phyloP scores from a whole-genome alignment of 148 eudicot species.

The Mesembryanthemum crystallinum region DNA sequence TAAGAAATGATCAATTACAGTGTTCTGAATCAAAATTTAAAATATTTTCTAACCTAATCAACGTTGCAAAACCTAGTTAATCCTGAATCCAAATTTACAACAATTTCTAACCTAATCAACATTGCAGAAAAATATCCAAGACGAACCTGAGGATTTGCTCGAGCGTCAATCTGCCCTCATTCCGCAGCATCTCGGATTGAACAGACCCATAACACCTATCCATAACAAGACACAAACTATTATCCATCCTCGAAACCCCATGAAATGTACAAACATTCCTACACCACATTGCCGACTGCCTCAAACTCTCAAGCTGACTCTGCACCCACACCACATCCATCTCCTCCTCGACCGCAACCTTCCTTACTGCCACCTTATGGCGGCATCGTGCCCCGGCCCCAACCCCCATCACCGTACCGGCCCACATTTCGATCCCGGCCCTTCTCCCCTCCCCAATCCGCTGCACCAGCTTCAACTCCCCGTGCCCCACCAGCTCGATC shows the following conservation, averaged over 20 bases:
- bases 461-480: constrained; percentile 57
- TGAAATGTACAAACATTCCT: constrained; percentile 84
- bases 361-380: constrained; percentile 84
- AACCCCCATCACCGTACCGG: constrained; percentile 39
- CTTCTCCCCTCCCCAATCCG: constrained; percentile 64
- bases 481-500: constrained; percentile 57
- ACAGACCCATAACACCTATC: constrained; percentile 84
- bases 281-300: constrained; percentile 87
- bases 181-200: constrained; percentile 74
- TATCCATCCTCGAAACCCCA: constrained; percentile 53
- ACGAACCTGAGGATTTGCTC: constrained; percentile 91
- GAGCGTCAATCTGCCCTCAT: constrained; percentile 85
- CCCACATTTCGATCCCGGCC: constrained; percentile 75
- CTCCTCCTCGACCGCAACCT: constrained; percentile 58
- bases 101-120: background rate
- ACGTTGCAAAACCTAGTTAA: background rate
- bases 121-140: background rate
- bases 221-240: constrained; percentile 57
- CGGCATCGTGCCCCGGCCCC: constrained; percentile 40
- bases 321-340: constrained; percentile 76
- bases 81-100: background rate
- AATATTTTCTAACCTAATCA: background rate
- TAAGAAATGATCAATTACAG: too few relatives aligned
- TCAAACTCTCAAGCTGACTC: constrained; percentile 63
- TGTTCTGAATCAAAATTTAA: too few relatives aligned